Evolutionary conservation across 768 basidiomycete genomes (phyloP).

Genomic region (Ephemerocybe angulata): DNA sequence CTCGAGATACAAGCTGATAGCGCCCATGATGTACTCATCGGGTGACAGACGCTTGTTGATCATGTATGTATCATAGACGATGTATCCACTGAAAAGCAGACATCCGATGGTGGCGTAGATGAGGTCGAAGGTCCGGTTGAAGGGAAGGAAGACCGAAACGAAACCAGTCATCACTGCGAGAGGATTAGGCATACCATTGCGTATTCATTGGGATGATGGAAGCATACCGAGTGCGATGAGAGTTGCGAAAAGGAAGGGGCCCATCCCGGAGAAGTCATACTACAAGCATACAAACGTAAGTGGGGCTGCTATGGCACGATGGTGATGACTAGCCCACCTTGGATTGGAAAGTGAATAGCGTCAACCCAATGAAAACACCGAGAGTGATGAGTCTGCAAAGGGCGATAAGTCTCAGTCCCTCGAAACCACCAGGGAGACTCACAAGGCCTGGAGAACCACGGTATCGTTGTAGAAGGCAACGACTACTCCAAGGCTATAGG

Average conservation of each 20-base stretch:
- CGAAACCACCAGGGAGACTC: conserved; percentile 23
- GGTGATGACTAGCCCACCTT: conserved; percentile 47
- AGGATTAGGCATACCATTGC: neutral
- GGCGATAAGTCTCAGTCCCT: neutral
- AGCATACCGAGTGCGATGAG: conserved; percentile 71
- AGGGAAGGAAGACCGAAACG: conserved; percentile 84
- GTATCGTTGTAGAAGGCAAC: conserved; percentile 69
- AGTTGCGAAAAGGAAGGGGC: conserved; percentile 84
- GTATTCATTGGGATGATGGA: neutral
- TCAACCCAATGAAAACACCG: conserved; percentile 91
- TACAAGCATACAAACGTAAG: conserved; percentile 27
- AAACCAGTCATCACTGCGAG: conserved; percentile 71
- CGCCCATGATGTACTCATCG: conserved; percentile 90
- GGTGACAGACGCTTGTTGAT: conserved; percentile 88
- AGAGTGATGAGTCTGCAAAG: conserved; percentile 70
- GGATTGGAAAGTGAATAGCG: conserved; percentile 91
- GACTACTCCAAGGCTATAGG: conserved; percentile 83
- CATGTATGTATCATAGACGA: conserved; percentile 86
- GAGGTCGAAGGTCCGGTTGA: conserved; percentile 76
- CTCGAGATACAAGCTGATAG: conserved; percentile 94
- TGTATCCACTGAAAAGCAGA: conserved; percentile 84
- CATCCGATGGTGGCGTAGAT: conserved; percentile 75
- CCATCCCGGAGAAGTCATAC: conserved; percentile 95
- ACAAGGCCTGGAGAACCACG: conserved; percentile 86
- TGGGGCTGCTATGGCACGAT: neutral